phyloP scores from a whole-genome alignment of 2,329 filamentous ascomycete species.

The Boeremia exigua region DNA sequence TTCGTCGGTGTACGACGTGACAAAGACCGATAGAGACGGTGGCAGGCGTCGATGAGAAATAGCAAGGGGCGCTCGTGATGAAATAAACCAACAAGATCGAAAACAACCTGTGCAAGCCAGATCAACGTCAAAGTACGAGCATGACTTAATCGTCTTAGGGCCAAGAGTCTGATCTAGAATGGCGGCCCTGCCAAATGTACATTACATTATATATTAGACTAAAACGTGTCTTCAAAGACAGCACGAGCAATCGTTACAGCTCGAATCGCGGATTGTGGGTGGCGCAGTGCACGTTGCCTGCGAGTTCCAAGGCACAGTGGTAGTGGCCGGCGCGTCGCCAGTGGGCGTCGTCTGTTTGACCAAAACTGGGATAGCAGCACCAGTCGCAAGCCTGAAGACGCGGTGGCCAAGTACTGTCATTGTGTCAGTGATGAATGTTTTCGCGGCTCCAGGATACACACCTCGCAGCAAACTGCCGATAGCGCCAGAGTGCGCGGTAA shows the following conservation, averaged over 20 bases:
- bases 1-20: too few species aligned
- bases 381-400: conserved; percentile 68
- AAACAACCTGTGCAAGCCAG: too few species aligned
- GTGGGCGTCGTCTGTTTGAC: conserved; percentile 62
- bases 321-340: conserved; percentile 38
- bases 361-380: conserved; percentile 71
- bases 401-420: conserved; percentile 63
- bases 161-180: too few species aligned
- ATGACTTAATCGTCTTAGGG: too few species aligned
- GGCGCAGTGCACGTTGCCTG: conserved; percentile 38
- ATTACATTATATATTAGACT: not conserved
- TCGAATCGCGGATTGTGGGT: conserved; percentile 37
- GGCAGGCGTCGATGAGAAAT: not conserved
- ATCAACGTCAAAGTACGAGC: too few species aligned
- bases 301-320: conserved; percentile 32
- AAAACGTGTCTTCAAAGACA: conserved; percentile 23
- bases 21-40: too few species aligned
- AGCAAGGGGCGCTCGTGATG: not conserved
- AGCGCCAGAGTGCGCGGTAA: conserved; percentile 66
- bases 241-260: conserved; percentile 47
- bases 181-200: not conserved
- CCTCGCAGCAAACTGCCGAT: conserved; percentile 60
- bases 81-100: too few species aligned
- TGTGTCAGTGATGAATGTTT: conserved; percentile 2
- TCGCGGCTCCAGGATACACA: conserved; percentile 6